phyloP scores from a whole-genome alignment of 345 rosid genomes.

The Eucalyptus sp. region DNA sequence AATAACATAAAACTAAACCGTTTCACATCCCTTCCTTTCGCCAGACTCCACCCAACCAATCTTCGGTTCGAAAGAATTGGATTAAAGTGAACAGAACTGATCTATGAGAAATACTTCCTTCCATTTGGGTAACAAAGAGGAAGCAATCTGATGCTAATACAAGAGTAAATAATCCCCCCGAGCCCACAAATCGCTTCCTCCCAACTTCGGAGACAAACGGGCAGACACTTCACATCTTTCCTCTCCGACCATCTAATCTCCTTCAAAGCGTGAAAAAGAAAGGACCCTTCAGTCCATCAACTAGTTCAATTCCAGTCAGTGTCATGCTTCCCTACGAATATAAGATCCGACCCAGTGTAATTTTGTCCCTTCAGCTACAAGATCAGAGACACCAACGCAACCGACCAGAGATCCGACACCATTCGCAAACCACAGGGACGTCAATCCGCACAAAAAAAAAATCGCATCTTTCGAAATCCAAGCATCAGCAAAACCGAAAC shows the following conservation, averaged over 20 bases:
- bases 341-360: not conserved
- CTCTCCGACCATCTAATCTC: not conserved
- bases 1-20: not conserved
- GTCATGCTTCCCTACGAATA: not conserved
- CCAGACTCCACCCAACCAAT: not conserved
- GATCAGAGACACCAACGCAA: not conserved
- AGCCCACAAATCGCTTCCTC: not conserved
- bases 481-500: not conserved
- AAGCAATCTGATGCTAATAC: not conserved
- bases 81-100: not conserved
- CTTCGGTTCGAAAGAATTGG: not conserved
- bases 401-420: not conserved
- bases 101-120: not conserved
- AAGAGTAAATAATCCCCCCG: not conserved
- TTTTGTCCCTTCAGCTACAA: not conserved
- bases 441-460: not conserved
- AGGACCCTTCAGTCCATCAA: not conserved
- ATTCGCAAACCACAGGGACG: not conserved
- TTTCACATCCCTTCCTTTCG: not conserved
- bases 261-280: not conserved
- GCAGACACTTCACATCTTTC: not conserved
- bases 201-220: not conserved
- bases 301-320: not conserved
- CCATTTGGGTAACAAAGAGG: not conserved
- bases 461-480: not conserved